A percentile compares a stretch with the other conserved stretches of the same genome.
Evolutionary conservation across 2,329 filamentous ascomycete species (phyloP).

Genomic region (Pseudocercospora musae): DNA sequence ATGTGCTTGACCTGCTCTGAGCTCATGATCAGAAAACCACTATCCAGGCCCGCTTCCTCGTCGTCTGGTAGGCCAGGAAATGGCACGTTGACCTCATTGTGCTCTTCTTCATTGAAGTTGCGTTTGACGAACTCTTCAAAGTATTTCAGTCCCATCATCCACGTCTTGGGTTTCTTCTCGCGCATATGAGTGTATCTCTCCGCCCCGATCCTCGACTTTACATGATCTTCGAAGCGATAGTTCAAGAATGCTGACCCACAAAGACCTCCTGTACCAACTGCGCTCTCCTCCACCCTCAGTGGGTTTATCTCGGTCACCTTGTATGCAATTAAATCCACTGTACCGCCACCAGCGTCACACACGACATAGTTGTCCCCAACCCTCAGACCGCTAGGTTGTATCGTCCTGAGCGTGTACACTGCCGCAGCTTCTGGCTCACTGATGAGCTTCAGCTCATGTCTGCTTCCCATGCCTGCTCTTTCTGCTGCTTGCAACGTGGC

Average conservation of each 20-base stretch:
- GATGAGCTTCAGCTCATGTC: conserved; percentile 71
- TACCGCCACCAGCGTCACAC: conserved; percentile 57
- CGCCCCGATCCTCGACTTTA: conserved; percentile 63
- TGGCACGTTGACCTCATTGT: conserved; percentile 67
- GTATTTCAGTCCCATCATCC: conserved; percentile 69
- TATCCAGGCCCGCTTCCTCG: conserved; percentile 70
- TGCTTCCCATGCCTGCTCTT: conserved; percentile 70
- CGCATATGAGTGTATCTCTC: conserved; percentile 70
- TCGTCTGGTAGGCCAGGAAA: conserved; percentile 75
- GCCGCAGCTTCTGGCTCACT: conserved; percentile 78
- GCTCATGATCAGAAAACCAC: conserved; percentile 71
- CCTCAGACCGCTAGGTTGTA: conserved; percentile 70
- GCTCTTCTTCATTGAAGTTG: conserved; percentile 72
- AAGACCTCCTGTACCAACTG: conserved; percentile 72
- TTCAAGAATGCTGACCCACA: conserved; percentile 78
- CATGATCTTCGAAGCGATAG: conserved; percentile 76
- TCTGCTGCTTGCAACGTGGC: conserved; percentile 75
- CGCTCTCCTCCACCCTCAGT: conserved; percentile 71
- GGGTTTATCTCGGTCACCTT: conserved; percentile 72
- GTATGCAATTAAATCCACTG: conserved; percentile 76
- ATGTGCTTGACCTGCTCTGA: conserved; percentile 66
- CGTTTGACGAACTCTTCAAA: conserved; percentile 84
- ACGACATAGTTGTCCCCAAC: conserved; percentile 62
- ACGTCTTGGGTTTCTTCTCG: conserved; percentile 71
- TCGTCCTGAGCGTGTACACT: conserved; percentile 75